Percentiles rank a stretch among this genome's conserved stretches.
phyloP scores from a whole-genome alignment of 108 stramenopile genomes.

The Skeletonema costatum region DNA sequence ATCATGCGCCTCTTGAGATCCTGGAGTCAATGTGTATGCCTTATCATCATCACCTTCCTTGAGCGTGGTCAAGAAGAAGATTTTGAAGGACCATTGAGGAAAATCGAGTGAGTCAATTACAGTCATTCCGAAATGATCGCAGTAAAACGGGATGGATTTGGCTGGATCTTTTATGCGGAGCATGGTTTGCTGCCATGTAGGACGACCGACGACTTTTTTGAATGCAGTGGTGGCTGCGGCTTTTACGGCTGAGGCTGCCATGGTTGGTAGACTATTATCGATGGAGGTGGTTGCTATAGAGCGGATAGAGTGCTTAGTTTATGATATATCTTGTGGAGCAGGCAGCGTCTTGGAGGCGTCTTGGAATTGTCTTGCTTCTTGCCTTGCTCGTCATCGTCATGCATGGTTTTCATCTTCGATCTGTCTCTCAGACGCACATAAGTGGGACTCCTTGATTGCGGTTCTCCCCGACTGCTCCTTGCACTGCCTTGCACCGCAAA shows the following conservation, averaged over 20 bases:
- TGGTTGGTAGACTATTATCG: no score
- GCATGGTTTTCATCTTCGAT: no score
- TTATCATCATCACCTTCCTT: constrained; percentile 61
- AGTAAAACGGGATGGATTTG: constrained; percentile 76
- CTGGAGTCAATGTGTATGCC: constrained; percentile 61
- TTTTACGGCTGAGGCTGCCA: background rate
- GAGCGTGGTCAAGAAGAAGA: constrained; percentile 79
- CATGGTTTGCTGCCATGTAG: constrained; percentile 93
- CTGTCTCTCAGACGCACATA: no score
- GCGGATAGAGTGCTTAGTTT: no score
- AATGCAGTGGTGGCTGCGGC: background rate
- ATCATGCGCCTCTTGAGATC: constrained; percentile 83
- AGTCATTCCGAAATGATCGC: constrained; percentile 74
- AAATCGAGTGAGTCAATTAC: constrained; percentile 84
- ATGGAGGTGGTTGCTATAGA: background rate
- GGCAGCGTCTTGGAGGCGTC: no score
- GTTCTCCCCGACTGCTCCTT: no score
- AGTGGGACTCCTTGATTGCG: no score
- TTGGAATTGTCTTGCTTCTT: no score
- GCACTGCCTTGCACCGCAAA: no score
- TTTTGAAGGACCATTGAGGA: constrained; percentile 73
- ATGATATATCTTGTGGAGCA: no score
- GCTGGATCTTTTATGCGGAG: constrained; percentile 78
- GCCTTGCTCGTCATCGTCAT: no score
- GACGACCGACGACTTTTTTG: constrained; percentile 67